A percentile compares a stretch with the other conserved stretches of the same genome.
These are phyloP conservation scores for Penicillium frequentans DNA, from an alignment of 2,329 filamentous ascomycete species.

Conservation along the genomic window DNA sequence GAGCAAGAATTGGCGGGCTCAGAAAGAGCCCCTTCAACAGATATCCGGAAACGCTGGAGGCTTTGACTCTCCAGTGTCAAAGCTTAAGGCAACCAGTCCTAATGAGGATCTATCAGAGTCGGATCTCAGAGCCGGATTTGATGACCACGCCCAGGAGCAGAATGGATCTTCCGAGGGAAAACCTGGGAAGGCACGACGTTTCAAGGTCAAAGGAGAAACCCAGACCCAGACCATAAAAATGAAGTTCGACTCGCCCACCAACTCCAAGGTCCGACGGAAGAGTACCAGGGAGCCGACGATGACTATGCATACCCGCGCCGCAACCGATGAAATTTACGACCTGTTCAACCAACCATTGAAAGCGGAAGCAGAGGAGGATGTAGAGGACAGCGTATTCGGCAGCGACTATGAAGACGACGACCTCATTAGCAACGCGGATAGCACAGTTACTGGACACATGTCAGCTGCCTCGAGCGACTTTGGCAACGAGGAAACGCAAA, in stretches of 20 bases:
- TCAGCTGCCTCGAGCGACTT: slow-evolving; percentile 65
- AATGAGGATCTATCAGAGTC: slow-evolving; percentile 30
- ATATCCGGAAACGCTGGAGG: slow-evolving; percentile 44
- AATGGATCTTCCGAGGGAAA: slow-evolving; percentile 29
- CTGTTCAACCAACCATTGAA: slow-evolving; percentile 88
- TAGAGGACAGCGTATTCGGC: slow-evolving; percentile 65
- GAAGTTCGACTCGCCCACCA: slow-evolving; percentile 85
- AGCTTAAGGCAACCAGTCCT: slow-evolving; percentile 15
- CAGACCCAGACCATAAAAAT: slow-evolving; percentile 95
- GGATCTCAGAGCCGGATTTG: slow-evolving; percentile 31
- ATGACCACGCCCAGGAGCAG: slow-evolving; percentile 19
- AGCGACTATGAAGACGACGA: slow-evolving; percentile 67
- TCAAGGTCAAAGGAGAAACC: slow-evolving; percentile 81
- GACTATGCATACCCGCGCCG: slow-evolving; percentile 93
- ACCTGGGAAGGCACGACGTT: slow-evolving; percentile 61
- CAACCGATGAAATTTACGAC: slow-evolving; percentile 95
- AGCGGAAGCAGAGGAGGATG: slow-evolving; percentile 46
- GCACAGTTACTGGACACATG: slow-evolving; percentile 73
- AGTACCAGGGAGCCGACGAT: slow-evolving; percentile 84
- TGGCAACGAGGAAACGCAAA: slow-evolving; percentile 57
- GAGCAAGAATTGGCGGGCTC: slow-evolving; percentile 52
- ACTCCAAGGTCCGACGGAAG: slow-evolving; percentile 80
- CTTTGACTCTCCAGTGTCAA: slow-evolving; percentile 17
- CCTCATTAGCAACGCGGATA: slow-evolving; percentile 84
- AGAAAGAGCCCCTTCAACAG: slow-evolving; percentile 56